A percentile compares a stretch with the other conserved stretches of the same genome.
Evolutionary conservation across 345 rosid species (phyloP).

Genomic region (Draba incana): DNA sequence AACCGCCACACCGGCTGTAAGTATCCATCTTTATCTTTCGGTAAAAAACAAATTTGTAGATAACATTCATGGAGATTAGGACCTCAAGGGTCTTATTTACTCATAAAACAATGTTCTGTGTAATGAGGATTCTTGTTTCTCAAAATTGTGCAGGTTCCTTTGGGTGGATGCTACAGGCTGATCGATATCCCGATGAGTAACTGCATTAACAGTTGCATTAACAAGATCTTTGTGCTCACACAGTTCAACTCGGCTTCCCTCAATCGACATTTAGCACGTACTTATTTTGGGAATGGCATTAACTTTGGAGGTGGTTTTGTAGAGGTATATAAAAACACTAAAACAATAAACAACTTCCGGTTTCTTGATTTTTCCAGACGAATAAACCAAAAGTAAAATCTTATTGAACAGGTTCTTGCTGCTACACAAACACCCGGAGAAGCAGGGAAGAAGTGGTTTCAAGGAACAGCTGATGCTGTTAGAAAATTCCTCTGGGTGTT

Average conservation of each 20-base stretch:
- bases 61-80: conserved; percentile 7
- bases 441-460: conserved; percentile 87
- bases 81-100: neutral
- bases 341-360: neutral
- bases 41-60: neutral
- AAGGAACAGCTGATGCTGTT: conserved; percentile 96
- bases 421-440: conserved; percentile 92
- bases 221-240: conserved; percentile 86
- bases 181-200: conserved; percentile 92
- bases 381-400: neutral
- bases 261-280: conserved; percentile 71
- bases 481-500: conserved; percentile 83
- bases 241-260: conserved; percentile 91
- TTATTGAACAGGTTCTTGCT: conserved; percentile 61
- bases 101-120: neutral
- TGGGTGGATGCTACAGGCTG: conserved; percentile 84
- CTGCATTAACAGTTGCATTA: conserved; percentile 84
- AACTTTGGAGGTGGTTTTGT: conserved; percentile 77
- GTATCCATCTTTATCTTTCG: conserved; percentile 15
- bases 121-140: conserved; percentile 11
- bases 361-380: conserved; percentile 18
- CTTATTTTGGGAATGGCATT: conserved; percentile 72
- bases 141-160: conserved; percentile 60
- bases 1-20: conserved; percentile 88
- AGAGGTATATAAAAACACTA: conserved; percentile 61